Conservation (phyloP, 257 asterid species). For the Echites panduratus region DNA sequence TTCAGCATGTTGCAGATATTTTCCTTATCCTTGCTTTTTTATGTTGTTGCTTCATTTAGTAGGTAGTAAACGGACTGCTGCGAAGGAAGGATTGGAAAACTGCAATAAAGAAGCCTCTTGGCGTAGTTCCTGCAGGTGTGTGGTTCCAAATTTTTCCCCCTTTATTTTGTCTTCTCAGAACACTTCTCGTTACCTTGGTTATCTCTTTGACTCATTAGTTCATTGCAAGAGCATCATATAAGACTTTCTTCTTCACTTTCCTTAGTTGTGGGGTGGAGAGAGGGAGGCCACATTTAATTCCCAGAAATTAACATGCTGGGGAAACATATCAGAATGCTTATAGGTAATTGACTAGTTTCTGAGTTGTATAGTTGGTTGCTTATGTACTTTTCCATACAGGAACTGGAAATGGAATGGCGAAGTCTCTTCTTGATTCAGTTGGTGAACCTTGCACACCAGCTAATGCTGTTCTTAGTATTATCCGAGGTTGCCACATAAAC, state of each 20-base stretch:
- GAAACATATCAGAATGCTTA: not conserved
- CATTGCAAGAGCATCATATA: not conserved
- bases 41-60: constrained; percentile 35
- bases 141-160: not conserved
- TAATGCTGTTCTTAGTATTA: constrained; percentile 66
- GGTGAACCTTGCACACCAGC: constrained; percentile 78
- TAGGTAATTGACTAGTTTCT: not conserved
- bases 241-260: not conserved
- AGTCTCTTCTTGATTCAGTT: constrained; percentile 79
- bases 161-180: not conserved
- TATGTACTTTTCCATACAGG: constrained; percentile 38
- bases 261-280: not conserved
- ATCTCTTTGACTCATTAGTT: not conserved
- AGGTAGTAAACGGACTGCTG: constrained; percentile 95
- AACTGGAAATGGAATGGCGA: constrained; percentile 95
- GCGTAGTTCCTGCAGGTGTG: constrained; percentile 90
- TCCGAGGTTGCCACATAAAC: constrained; percentile 52
- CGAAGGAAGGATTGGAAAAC: constrained; percentile 77
- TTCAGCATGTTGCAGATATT: constrained; percentile 16
- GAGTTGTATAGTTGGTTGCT: not conserved
- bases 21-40: constrained; percentile 23
- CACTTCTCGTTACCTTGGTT: not conserved
- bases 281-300: not conserved
- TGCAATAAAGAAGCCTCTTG: constrained; percentile 78
- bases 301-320: no score